A percentile compares a stretch with the other conserved stretches of the same genome.
phyloP scores from a whole-genome alignment of 177 flowering plant genomes.

The Tripterygium wilfordii region DNA sequence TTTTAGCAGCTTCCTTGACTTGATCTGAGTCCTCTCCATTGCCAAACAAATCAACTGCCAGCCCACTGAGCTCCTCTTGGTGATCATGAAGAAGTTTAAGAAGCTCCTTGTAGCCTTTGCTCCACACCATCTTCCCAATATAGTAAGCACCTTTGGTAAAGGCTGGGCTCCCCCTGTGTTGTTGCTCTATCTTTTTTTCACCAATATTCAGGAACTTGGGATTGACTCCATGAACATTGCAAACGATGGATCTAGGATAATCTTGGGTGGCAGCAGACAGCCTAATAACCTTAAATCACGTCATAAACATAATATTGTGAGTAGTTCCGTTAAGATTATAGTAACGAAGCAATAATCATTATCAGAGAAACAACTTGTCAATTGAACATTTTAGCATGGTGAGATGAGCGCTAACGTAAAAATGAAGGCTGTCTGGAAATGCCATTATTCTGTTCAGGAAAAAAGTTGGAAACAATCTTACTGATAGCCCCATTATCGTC shows the following conservation, averaged over 20 bases:
- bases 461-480: too few relatives aligned
- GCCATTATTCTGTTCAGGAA: too few relatives aligned
- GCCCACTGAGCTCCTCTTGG: constrained; percentile 64
- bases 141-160: constrained; percentile 80
- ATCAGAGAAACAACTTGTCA: too few relatives aligned
- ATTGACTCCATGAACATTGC: constrained; percentile 96
- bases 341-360: neutral
- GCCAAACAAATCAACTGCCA: constrained; percentile 84
- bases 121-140: constrained; percentile 97
- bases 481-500: too few relatives aligned
- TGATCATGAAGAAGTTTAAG: constrained; percentile 61
- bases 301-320: neutral
- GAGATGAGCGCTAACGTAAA: too few relatives aligned
- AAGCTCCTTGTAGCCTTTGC: constrained; percentile 91
- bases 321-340: neutral
- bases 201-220: constrained; percentile 89
- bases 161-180: constrained; percentile 35
- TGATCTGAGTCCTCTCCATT: constrained; percentile 86
- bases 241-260: constrained; percentile 67
- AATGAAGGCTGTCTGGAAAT: too few relatives aligned
- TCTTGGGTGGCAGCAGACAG: constrained; percentile 97
- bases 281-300: constrained; percentile 64
- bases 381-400: too few relatives aligned
- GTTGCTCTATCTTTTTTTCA: constrained; percentile 47
- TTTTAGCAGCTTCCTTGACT: constrained; percentile 64